phyloP scores from a whole-genome alignment of 2,329 filamentous ascomycete species.

The Fusarium nanum region DNA sequence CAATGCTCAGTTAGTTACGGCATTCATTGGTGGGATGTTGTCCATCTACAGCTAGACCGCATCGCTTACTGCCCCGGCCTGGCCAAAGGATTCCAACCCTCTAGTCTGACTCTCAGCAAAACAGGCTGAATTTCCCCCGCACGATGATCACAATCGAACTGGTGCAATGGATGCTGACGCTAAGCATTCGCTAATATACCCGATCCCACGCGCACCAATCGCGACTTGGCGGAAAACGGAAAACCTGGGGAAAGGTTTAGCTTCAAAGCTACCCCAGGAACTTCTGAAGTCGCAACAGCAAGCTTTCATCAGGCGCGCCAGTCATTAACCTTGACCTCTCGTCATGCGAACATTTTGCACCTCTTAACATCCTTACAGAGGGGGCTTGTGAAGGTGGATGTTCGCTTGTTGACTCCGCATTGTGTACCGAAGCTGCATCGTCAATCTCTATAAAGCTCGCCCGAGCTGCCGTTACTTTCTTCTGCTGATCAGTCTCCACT shows the following conservation, averaged over 20 bases:
- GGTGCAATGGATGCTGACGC: conserved; percentile 13
- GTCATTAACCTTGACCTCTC: conserved; percentile 17
- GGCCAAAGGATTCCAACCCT: conserved; percentile 13
- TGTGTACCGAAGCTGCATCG: not conserved
- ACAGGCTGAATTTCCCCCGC: conserved; percentile 34
- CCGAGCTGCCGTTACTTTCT: not conserved
- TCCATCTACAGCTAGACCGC: not conserved
- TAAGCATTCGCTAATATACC: conserved; percentile 23
- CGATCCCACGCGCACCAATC: conserved; percentile 35
- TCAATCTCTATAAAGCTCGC: conserved; percentile 30
- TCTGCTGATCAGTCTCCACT: conserved; percentile 7
- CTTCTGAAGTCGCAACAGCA: conserved; percentile 15
- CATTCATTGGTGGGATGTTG: conserved; percentile 15
- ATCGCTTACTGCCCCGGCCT: conserved; percentile 19
- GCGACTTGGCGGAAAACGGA: conserved; percentile 3
- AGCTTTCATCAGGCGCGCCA: conserved; percentile 33
- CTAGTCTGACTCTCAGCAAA: not conserved
- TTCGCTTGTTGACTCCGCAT: conserved; percentile 1
- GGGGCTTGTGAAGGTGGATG: conserved; percentile 17
- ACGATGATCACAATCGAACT: conserved; percentile 37
- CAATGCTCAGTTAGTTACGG: not conserved
- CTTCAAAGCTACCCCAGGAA: conserved; percentile 19
- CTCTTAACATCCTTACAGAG: conserved; percentile 6
- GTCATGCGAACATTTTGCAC: conserved; percentile 23
- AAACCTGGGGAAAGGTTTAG: conserved; percentile 40